A percentile compares a stretch with the other conserved stretches of the same genome.
Conservation (phyloP, 208 protist genomes). For the Trypanosoma caninum region DNA sequence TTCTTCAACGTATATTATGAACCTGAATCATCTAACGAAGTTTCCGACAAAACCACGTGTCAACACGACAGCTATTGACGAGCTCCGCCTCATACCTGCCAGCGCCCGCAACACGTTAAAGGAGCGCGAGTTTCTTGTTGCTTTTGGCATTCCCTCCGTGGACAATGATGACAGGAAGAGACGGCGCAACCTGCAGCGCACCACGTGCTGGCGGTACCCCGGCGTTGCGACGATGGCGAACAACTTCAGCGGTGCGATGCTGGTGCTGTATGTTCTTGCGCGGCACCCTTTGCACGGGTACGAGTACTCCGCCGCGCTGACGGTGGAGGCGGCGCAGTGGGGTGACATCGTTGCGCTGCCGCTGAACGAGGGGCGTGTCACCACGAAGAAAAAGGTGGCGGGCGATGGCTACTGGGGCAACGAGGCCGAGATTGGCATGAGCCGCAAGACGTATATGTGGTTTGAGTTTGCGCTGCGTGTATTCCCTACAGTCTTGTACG, state of each 20-base stretch:
- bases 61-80: too few species aligned
- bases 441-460: conserved; percentile 42
- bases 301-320: conserved; percentile 28
- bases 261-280: conserved; percentile 27
- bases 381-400: conserved; percentile 19
- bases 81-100: too few species aligned
- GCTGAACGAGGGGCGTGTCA: conserved; percentile 29
- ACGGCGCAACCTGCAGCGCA: conserved; percentile 33
- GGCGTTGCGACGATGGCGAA: conserved; percentile 37
- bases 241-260: conserved; percentile 25
- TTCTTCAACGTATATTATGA: too few species aligned
- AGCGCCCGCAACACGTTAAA: neutral
- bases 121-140: conserved; percentile 19
- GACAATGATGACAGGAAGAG: conserved; percentile 24
- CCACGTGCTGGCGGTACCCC: conserved; percentile 35
- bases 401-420: conserved; percentile 27
- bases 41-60: too few species aligned
- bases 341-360: conserved; percentile 30
- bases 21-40: too few species aligned
- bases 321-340: conserved; percentile 32
- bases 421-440: conserved; percentile 35
- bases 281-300: conserved; percentile 9
- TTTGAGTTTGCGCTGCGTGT: conserved; percentile 33
- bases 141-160: conserved; percentile 43
- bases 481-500: conserved; percentile 32